These are phyloP conservation scores for Croton laevigatus DNA, from an alignment of 441 rosid genomes.

Conservation along the genomic window DNA sequence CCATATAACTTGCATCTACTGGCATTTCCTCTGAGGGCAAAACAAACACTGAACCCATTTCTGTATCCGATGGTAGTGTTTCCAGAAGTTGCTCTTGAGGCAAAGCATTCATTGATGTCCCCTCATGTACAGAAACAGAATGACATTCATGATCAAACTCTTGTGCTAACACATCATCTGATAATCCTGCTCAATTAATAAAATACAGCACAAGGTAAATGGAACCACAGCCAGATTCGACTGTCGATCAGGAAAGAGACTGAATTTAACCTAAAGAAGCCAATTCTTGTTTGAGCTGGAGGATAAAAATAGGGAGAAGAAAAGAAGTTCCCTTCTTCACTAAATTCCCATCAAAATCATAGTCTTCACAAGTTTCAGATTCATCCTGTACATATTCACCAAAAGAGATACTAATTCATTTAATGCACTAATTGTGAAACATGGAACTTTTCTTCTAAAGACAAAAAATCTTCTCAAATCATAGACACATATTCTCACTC, in stretches of 20 bases:
- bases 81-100: constrained; percentile 28
- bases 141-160: constrained; percentile 48
- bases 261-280: constrained; percentile 63
- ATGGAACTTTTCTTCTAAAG: background rate
- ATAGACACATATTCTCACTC: background rate
- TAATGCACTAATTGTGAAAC: background rate
- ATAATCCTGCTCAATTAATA: constrained; percentile 58
- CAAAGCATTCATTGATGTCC: constrained; percentile 26
- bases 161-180: constrained; percentile 59
- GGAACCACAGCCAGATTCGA: constrained; percentile 18
- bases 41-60: constrained; percentile 21
- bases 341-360: constrained; percentile 36
- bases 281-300: constrained; percentile 87
- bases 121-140: constrained; percentile 26
- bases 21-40: constrained; percentile 29
- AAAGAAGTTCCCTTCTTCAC: constrained; percentile 41
- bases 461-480: background rate
- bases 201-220: constrained; percentile 32
- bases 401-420: background rate
- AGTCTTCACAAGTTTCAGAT: constrained; percentile 67
- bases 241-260: constrained; percentile 20
- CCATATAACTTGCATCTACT: constrained; percentile 29
- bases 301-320: constrained; percentile 27
- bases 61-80: constrained; percentile 22
- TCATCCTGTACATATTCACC: constrained; percentile 54